These are phyloP conservation scores for Diaporthe sp. DNA, from an alignment of 2,329 filamentous ascomycete species.

Conservation along the genomic window DNA sequence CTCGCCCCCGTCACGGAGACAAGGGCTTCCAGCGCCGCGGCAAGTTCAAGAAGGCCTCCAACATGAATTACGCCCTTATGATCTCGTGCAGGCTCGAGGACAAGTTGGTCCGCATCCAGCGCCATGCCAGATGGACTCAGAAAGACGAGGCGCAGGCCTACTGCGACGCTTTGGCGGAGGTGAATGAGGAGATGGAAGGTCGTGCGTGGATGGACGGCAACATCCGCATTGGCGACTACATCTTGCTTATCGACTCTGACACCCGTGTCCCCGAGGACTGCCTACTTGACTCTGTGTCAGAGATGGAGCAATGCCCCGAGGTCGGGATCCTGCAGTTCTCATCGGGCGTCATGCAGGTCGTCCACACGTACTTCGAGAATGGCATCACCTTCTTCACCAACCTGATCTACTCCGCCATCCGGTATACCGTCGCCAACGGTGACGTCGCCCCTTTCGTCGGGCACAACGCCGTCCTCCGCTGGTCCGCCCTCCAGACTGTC, in stretches of 20 bases:
- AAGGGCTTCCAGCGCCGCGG: conserved; percentile 73
- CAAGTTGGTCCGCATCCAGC: conserved; percentile 70
- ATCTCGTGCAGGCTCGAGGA: conserved; percentile 80
- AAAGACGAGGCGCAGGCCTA: conserved; percentile 77
- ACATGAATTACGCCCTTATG: conserved; percentile 80
- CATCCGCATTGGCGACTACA: conserved; percentile 88
- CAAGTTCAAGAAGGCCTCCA: conserved; percentile 80
- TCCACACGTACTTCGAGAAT: conserved; percentile 79
- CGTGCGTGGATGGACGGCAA: conserved; percentile 87
- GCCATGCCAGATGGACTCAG: conserved; percentile 75
- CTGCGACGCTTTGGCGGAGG: conserved; percentile 73
- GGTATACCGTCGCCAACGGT: conserved; percentile 82
- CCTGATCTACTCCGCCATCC: conserved; percentile 82
- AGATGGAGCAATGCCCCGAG: conserved; percentile 85
- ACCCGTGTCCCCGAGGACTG: conserved; percentile 84
- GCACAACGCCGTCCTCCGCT: conserved; percentile 83
- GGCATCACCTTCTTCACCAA: conserved; percentile 81
- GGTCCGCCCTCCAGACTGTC: conserved; percentile 81
- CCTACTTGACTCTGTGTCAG: conserved; percentile 82
- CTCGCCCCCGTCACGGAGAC: conserved; percentile 73
- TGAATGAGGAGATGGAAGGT: conserved; percentile 73
- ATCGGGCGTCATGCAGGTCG: conserved; percentile 84
- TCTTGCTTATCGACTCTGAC: conserved; percentile 83
- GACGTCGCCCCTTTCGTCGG: conserved; percentile 85
- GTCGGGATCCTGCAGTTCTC: conserved; percentile 85